These are phyloP conservation scores for Kurtzmaniella quercitrusa DNA, from an alignment of 1,139 yeast genomes.

Conservation along the genomic window DNA sequence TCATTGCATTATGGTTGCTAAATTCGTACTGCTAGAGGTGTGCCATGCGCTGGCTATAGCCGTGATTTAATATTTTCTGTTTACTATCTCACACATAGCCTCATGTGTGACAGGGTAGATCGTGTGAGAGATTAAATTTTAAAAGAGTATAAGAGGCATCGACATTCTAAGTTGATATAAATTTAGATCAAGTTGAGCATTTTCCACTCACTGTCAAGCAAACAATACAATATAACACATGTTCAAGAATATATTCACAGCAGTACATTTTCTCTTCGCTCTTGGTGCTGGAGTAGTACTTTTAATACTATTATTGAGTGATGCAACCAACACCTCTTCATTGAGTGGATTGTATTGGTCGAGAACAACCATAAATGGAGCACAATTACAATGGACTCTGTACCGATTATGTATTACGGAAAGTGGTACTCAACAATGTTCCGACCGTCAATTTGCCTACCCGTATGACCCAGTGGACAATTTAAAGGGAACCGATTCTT, in stretches of 20 bases:
- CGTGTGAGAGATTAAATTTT: neutral
- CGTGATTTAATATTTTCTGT: too few species aligned
- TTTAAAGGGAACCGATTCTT: constrained; percentile 25
- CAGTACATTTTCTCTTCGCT: neutral
- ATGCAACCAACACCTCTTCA: constrained; percentile 26
- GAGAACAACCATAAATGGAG: constrained; percentile 58
- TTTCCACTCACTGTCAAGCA: too few species aligned
- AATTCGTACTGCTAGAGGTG: too few species aligned
- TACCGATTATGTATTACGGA: constrained; percentile 48
- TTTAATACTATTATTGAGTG: neutral
- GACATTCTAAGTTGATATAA: too few species aligned
- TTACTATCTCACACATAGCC: too few species aligned
- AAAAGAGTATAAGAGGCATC: neutral
- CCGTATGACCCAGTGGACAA: constrained; percentile 59
- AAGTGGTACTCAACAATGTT: constrained; percentile 39
- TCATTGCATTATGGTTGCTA: too few species aligned
- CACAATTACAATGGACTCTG: constrained; percentile 67
- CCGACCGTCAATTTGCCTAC: constrained; percentile 48
- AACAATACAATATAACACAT: neutral
- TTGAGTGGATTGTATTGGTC: constrained; percentile 68
- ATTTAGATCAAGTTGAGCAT: too few species aligned
- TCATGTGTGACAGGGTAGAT: too few species aligned
- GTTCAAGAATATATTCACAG: constrained; percentile 1
- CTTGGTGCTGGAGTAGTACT: neutral
- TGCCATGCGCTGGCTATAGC: too few species aligned